Base-by-base conservation (phyloP, 1,284 basidiomycete species). In the Cutaneotrichosporon cutaneum region DNA sequence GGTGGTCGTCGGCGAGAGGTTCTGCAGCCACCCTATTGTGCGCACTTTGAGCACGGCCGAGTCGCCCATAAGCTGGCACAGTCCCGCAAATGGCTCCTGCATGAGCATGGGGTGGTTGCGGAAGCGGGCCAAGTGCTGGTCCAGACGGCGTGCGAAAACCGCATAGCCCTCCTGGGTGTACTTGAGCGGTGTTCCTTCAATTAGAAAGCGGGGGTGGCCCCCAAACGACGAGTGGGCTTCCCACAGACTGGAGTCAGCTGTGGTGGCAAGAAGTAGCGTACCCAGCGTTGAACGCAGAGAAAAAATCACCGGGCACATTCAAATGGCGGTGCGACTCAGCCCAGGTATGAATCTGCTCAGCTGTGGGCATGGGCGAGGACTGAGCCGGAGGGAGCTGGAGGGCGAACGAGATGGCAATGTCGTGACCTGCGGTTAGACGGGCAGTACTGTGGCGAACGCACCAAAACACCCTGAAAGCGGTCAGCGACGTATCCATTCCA, bases 371-470 rank as follows among this genome's bases (percentile, higher is more conserved):
- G 7, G 16, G n/a, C 2, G 42, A 48, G 1, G 26, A 10, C 0
- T 32, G 22, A 18, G 39, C 39, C 0, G 59, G 27, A 4, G 64
- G 56, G 9, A 63, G 64, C 4, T 61, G 59, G 10, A 60, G 47
- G 10, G 60, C 36, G 45, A 27, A 24, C 13, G 56, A 55, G 24
- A 55, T 58, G 18, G 56, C 57, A 5, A 56, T 13, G 13, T 66
- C 64, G 26, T 58, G 32, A 3, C 47, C 64, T 66, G 30, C 6
- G 2, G 57, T 64, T 26, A 64, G 63, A n/a, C 1, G 18, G 21
- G 13, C 11, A 4, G 27, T 3, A 27, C n/a, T n/a, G 13, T 2
- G 5, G 27, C 2, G 4, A 54, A 54, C 47, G 21, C 30, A 51
- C 36, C n/a, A 24, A 24, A n/a, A 26, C 60, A 55, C 36, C 24